A percentile compares a stretch with the other conserved stretches of the same genome.
Conservation (phyloP, 2,329 filamentous ascomycete species). For the Karstenula rhodostoma region DNA sequence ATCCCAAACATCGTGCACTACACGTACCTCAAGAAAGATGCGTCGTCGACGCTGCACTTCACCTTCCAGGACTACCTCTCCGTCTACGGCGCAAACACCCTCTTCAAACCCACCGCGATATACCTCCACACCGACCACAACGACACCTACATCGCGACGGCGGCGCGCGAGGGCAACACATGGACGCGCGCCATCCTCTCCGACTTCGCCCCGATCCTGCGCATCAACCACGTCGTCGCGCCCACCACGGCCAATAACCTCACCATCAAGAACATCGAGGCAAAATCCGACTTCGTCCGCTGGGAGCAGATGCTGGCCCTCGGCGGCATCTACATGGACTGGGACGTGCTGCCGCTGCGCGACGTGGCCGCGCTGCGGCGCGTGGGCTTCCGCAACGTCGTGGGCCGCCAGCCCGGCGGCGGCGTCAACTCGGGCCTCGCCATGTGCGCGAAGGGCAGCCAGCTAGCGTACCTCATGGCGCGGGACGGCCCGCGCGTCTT, state of each 20-base stretch:
- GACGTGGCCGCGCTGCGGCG: slow-evolving; percentile 21
- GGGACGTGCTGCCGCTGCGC: slow-evolving; percentile 27
- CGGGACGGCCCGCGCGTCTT: slow-evolving; percentile 29
- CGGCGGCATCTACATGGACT: slow-evolving; percentile 32
- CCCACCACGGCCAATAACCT: slow-evolving; percentile 22
- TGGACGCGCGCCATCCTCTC: slow-evolving; percentile 32
- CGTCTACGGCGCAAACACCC: slow-evolving; percentile 24
- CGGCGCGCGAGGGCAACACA: slow-evolving; percentile 16
- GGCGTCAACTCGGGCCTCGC: slow-evolving; percentile 22
- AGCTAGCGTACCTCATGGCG: slow-evolving; percentile 28
- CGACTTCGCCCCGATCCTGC: slow-evolving; percentile 22
- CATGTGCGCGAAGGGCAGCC: slow-evolving; percentile 20
- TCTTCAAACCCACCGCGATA: slow-evolving; percentile 25
- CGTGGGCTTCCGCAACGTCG: slow-evolving; percentile 25
- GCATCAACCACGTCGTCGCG: slow-evolving; percentile 19
- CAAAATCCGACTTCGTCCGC: slow-evolving; percentile 33
- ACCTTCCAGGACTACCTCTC: slow-evolving; percentile 24
- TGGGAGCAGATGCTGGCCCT: slow-evolving; percentile 24
- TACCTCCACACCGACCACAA: slow-evolving; percentile 36
- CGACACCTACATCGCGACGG: slow-evolving; percentile 21
- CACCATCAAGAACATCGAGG: slow-evolving; percentile 23
- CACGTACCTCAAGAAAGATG: slow-evolving; percentile 25
- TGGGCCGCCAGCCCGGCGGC: slow-evolving; percentile 25
- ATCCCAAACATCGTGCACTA: slow-evolving; percentile 34
- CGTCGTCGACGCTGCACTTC: slow-evolving; percentile 20